These are phyloP conservation scores for Isochrysis galbana DNA, from an alignment of 78 protist species.

Conservation along the genomic window DNA sequence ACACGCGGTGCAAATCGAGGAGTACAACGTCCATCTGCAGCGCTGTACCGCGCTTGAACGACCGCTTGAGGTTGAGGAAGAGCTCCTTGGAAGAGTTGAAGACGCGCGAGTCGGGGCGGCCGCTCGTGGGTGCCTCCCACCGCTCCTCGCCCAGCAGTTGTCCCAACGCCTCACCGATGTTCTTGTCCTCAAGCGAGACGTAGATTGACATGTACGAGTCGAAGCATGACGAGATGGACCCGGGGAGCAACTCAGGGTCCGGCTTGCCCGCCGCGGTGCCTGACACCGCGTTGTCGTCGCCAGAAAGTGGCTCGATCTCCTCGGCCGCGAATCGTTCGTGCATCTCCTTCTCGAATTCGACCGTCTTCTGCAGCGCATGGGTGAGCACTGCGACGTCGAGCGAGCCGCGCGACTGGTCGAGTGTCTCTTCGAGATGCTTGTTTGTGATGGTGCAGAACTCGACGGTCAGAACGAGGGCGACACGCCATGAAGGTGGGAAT, in stretches of 20 bases:
- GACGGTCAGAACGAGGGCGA: neutral
- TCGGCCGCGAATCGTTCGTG: neutral
- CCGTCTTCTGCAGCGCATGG: conserved; percentile 24
- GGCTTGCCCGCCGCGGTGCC: neutral
- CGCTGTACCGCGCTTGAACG: neutral
- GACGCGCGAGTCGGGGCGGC: neutral
- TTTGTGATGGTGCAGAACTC: conserved; percentile 48
- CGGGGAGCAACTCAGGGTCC: neutral
- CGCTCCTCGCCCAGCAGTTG: neutral
- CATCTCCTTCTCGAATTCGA: neutral
- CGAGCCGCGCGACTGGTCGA: neutral
- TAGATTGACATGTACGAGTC: conserved; percentile 23
- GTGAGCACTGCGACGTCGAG: conserved; percentile 32
- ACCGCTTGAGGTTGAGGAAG: neutral
- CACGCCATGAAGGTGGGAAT: conserved; percentile 40
- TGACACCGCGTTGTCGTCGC: neutral
- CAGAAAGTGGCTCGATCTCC: neutral
- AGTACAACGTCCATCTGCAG: neutral
- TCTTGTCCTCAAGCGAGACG: conserved; percentile 18
- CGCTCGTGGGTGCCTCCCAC: neutral
- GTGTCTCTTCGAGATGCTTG: neutral
- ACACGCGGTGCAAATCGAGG: neutral
- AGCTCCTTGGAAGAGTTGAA: conserved; percentile 2
- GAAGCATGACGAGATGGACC: conserved; percentile 23
- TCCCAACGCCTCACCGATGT: neutral